phyloP scores from a whole-genome alignment of 2,329 filamentous ascomycete genomes.

The Colletotrichum musae region DNA sequence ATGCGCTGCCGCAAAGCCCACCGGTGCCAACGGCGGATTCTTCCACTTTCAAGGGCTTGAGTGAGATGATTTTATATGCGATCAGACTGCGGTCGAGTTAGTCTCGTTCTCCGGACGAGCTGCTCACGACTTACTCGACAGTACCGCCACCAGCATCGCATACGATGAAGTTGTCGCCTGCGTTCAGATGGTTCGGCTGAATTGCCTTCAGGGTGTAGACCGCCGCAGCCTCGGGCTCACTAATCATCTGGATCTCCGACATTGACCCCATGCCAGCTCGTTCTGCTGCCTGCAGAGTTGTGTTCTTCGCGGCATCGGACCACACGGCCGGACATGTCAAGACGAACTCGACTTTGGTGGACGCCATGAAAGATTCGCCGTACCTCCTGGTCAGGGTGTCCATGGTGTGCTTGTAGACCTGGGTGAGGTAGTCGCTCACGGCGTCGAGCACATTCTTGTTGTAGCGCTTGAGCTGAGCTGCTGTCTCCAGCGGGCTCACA shows the following conservation, averaged over 20 bases:
- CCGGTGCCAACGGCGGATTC: constrained; percentile 86
- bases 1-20: constrained; percentile 82
- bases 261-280: constrained; percentile 82
- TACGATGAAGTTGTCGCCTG: constrained; percentile 77
- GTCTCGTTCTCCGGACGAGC: constrained; percentile 16
- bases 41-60: constrained; percentile 80
- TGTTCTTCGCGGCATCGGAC: constrained; percentile 89
- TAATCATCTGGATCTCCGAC: constrained; percentile 82
- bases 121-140: constrained; percentile 69
- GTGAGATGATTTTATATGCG: constrained; percentile 83
- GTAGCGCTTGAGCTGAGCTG: constrained; percentile 80
- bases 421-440: constrained; percentile 83
- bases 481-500: constrained; percentile 83
- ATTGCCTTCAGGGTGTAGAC: constrained; percentile 86
- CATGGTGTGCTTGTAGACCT: constrained; percentile 84
- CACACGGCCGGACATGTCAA: constrained; percentile 87
- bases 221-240: constrained; percentile 84
- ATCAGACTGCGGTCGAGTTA: constrained; percentile 68
- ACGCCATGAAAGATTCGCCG: constrained; percentile 83
- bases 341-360: constrained; percentile 83
- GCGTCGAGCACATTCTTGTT: constrained; percentile 85
- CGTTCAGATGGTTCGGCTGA: constrained; percentile 79
- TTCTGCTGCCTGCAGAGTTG: constrained; percentile 83
- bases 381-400: constrained; percentile 81
- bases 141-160: constrained; percentile 76